phyloP scores from a whole-genome alignment of 2,329 filamentous ascomycete genomes.

The Trichoderma brevicompactum region DNA sequence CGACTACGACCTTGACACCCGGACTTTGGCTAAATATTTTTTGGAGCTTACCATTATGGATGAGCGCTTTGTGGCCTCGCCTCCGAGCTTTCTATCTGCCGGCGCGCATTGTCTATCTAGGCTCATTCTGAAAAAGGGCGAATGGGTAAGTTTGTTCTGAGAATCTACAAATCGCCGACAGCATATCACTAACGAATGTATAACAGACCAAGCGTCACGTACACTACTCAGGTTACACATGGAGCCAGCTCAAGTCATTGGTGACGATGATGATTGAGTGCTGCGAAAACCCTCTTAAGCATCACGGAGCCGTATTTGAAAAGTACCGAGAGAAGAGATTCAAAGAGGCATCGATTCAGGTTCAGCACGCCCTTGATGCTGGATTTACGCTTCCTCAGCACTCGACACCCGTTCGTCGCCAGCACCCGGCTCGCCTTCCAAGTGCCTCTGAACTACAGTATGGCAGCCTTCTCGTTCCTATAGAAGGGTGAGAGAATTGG shows the following conservation, averaged over 20 bases:
- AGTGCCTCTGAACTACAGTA: conserved; percentile 34
- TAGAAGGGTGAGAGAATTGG: conserved; percentile 37
- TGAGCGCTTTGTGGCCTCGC: conserved; percentile 90
- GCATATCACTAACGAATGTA: background rate
- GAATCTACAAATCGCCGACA: background rate
- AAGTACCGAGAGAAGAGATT: conserved; percentile 90
- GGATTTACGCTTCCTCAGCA: conserved; percentile 58
- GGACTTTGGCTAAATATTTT: conserved; percentile 97
- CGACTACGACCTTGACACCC: conserved; percentile 93
- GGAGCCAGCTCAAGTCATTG: conserved; percentile 77
- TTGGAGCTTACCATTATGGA: conserved; percentile 97
- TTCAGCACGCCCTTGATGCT: conserved; percentile 72
- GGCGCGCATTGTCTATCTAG: conserved; percentile 91
- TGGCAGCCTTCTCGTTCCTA: conserved; percentile 40
- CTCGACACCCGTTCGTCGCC: conserved; percentile 45
- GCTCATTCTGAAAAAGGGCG: conserved; percentile 85
- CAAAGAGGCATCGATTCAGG: conserved; percentile 81
- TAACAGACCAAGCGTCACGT: conserved; percentile 77
- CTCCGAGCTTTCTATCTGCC: conserved; percentile 87
- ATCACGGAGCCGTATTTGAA: conserved; percentile 85
- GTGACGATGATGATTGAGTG: conserved; percentile 83
- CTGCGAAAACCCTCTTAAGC: conserved; percentile 77
- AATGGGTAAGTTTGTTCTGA: conserved; percentile 72
- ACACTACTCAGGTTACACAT: conserved; percentile 93
- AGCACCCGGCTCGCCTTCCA: conserved; percentile 15